Evolutionary conservation across 176 grass and related monocot species (phyloP).

Genomic region (Neostapfia colusana): DNA sequence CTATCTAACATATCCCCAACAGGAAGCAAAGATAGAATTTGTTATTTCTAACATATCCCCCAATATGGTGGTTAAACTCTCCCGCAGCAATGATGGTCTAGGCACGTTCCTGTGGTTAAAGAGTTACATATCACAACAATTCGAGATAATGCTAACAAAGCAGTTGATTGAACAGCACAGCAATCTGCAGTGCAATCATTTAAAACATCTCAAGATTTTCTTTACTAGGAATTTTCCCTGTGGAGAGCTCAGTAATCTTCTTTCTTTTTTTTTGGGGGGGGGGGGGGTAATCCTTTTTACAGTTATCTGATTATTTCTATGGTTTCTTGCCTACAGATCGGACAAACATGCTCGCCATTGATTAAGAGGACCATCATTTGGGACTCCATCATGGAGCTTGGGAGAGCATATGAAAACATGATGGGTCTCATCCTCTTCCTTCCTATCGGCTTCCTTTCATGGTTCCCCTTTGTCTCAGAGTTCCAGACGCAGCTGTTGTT

Average conservation of each 20-base stretch:
- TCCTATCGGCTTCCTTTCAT: constrained; percentile 79
- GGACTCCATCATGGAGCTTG: constrained; percentile 97
- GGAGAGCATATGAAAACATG: constrained; percentile 75
- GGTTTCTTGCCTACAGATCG: constrained; percentile 52
- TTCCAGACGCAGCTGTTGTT: constrained; percentile 92
- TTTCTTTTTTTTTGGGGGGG: no score
- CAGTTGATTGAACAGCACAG: background rate
- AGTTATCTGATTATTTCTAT: background rate
- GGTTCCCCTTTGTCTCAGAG: constrained; percentile 97
- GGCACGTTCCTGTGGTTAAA: background rate
- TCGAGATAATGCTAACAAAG: background rate
- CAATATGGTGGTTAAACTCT: no score
- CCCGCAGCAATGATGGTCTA: no score
- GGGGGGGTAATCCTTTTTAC: no score
- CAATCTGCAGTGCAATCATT: background rate
- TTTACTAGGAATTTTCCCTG: background rate
- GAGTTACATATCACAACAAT: background rate
- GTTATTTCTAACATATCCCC: no score
- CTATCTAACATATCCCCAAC: no score
- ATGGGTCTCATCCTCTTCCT: constrained; percentile 86
- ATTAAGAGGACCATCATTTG: constrained; percentile 49
- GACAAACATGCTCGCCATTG: constrained; percentile 61
- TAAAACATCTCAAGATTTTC: background rate
- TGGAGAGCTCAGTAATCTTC: background rate
- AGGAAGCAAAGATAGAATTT: no score